Percentiles rank a stretch among this genome's conserved stretches.
Conservation (phyloP, 148 eudicot species). For the Polygonum maritimum region DNA sequence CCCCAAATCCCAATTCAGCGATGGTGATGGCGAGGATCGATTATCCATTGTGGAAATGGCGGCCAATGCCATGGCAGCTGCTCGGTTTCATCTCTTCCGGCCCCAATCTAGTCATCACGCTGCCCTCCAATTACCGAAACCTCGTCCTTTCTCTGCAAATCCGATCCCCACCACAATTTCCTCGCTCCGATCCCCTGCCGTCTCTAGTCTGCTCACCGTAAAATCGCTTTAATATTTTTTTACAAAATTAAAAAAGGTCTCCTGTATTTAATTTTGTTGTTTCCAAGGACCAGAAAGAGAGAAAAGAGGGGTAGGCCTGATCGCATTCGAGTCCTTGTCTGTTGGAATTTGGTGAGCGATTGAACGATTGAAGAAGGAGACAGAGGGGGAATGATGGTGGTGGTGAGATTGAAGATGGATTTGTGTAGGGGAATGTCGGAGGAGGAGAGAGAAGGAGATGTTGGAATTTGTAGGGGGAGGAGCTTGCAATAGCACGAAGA, state of each 20-base stretch:
- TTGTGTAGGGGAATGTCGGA: slow-evolving; percentile 7
- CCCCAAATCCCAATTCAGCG: too few relatives aligned
- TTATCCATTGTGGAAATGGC: slow-evolving; percentile 6
- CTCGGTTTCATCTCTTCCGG: slow-evolving; percentile 11
- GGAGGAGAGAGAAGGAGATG: slow-evolving; percentile 28
- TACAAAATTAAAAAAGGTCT: background rate
- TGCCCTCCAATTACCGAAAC: background rate
- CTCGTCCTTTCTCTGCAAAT: slow-evolving; percentile 1
- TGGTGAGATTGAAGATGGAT: slow-evolving; percentile 14
- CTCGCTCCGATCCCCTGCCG: slow-evolving; percentile 11
- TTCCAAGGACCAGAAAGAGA: slow-evolving; percentile 9
- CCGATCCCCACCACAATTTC: slow-evolving; percentile 7
- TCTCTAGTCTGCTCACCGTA: slow-evolving; percentile 15
- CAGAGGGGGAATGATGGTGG: slow-evolving; percentile 5
- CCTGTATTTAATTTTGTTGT: background rate
- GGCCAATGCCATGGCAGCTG: slow-evolving; percentile 8
- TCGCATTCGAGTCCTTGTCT: slow-evolving; percentile 15
- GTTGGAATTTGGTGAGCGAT: slow-evolving; percentile 13
- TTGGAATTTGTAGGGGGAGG: slow-evolving; percentile 31
- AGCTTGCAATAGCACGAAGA: slow-evolving; percentile 13
- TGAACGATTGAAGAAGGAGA: too few relatives aligned
- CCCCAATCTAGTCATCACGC: background rate
- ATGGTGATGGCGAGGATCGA: too few relatives aligned
- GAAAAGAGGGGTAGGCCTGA: slow-evolving; percentile 25
- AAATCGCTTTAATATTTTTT: slow-evolving; percentile 10